Evolutionary conservation across 805 yeast genomes (phyloP), one percentile per base, ranked within the genome.

Genomic region (Kluyveromyces starmeri): DNA sequence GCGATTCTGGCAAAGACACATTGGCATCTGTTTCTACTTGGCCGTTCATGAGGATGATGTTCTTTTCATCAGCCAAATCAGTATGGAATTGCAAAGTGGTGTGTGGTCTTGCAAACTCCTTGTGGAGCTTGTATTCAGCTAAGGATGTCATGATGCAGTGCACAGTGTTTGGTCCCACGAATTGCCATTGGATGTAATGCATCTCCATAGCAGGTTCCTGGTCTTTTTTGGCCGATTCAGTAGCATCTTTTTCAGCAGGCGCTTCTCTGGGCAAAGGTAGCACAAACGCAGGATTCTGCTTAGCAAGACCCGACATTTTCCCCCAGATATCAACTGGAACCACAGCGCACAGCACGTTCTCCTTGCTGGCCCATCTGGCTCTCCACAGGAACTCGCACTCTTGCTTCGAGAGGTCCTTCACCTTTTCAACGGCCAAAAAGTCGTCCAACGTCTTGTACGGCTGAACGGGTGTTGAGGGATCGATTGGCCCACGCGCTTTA

Each of bases 31-130:
- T 61, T 51, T 86, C 95, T 3, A 86, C 75, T 22, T 68, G 69
- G 2, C 96, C 95, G 45, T 86, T 86, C 94, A 88, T 83, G 44
- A 92, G 63, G 0, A 83, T 83, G 1, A 83, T 38, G 0, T 67
- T 75, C 42, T 83, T 78, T 11, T 68, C 67, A 0, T 66, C 58
- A 4, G 61, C 63, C 33, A 89, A 61, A 37, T 92, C 96, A 28
- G 78, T 74, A 61, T 89, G 96, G 66, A 89, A 82, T 58, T 77
- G 74, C 42, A 92, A 65, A 0, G 95, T 83, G 0, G 96, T 85
- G 58, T 92, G 97, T 1, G 98, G 97, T 53, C 84, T 79, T 7
- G 98, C 95, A 58, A 68, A 92, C 53, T 89, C 96, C 37, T 73
- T 75, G 52, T 89, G 96, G 19, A 86, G 68, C 57, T 89, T 86